phyloP scores from a whole-genome alignment of 768 basidiomycete genomes.

The Hortiboletus flavorubellus region DNA sequence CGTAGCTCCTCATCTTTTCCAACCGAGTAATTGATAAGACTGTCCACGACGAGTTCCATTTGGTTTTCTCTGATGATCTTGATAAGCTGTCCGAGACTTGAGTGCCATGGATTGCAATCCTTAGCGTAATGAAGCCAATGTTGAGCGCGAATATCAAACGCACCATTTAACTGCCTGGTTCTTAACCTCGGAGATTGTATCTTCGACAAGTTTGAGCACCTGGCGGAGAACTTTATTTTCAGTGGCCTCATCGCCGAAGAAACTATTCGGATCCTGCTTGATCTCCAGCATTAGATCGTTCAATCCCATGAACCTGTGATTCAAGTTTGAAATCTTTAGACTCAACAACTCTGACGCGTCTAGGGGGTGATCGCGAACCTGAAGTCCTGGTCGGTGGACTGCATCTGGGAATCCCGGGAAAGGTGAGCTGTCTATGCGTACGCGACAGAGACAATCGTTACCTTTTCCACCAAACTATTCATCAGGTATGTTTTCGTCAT shows the following conservation, averaged over 20 bases:
- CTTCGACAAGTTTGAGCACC: slow-evolving; percentile 84
- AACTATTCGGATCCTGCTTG: slow-evolving; percentile 69
- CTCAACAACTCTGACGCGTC: slow-evolving; percentile 16
- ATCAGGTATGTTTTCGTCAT: slow-evolving; percentile 88
- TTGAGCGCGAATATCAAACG: neutral
- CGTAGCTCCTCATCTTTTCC: slow-evolving; percentile 90
- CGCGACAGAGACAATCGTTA: slow-evolving; percentile 17
- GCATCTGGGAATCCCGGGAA: slow-evolving; percentile 54
- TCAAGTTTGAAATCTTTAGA: slow-evolving; percentile 11
- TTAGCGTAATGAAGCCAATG: neutral
- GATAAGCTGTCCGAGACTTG: slow-evolving; percentile 85
- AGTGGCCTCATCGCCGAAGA: slow-evolving; percentile 78
- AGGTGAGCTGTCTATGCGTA: neutral
- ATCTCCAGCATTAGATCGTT: slow-evolving; percentile 92
- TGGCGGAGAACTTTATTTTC: slow-evolving; percentile 84
- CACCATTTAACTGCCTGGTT: slow-evolving; percentile 96
- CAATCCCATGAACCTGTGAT: slow-evolving; percentile 89
- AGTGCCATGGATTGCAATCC: neutral
- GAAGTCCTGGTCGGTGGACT: slow-evolving; percentile 88
- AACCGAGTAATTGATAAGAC: slow-evolving; percentile 79
- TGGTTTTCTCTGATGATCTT: slow-evolving; percentile 80
- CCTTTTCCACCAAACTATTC: slow-evolving; percentile 84
- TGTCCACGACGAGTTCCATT: slow-evolving; percentile 86
- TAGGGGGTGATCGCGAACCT: slow-evolving; percentile 44
- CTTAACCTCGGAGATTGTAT: slow-evolving; percentile 97